Conservation (phyloP, 2,329 filamentous ascomycete genomes). For the Fusarium goolgardi region DNA sequence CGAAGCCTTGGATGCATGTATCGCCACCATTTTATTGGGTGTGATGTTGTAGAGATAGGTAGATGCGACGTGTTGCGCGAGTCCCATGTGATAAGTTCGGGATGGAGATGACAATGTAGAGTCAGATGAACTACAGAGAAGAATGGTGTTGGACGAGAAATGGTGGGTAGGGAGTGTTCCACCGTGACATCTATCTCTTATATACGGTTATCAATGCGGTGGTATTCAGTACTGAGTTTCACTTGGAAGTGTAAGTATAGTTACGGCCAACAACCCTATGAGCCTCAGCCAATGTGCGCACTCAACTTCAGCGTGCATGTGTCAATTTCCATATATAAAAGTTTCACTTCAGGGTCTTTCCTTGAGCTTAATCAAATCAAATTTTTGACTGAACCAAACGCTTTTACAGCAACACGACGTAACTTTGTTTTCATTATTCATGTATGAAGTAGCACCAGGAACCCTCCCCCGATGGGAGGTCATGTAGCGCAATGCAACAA, state of each 20-base stretch:
- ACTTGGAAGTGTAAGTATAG: not conserved
- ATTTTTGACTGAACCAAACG: constrained; percentile 12
- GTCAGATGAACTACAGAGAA: not conserved
- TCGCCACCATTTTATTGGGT: not conserved
- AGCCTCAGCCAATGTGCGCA: not conserved
- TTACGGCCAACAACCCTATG: not conserved
- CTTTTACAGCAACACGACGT: constrained; percentile 7
- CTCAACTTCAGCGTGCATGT: not conserved
- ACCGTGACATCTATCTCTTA: not conserved
- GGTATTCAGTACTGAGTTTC: not conserved
- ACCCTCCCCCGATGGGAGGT: not conserved
- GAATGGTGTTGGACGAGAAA: not conserved
- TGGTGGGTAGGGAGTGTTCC: not conserved
- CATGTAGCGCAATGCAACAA: not conserved
- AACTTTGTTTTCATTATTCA: constrained; percentile 30
- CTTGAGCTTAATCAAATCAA: not conserved
- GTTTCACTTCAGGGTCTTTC: not conserved
- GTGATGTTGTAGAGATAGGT: not conserved
- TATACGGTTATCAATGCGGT: not conserved
- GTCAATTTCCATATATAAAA: not conserved
- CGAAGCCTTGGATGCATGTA: not conserved
- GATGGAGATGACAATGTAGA: not conserved
- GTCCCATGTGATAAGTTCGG: not conserved
- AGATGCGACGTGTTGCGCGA: not conserved
- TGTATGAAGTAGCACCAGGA: constrained; percentile 1